phyloP scores from a whole-genome alignment of 2,329 filamentous ascomycete genomes.

The Fusarium sp. region DNA sequence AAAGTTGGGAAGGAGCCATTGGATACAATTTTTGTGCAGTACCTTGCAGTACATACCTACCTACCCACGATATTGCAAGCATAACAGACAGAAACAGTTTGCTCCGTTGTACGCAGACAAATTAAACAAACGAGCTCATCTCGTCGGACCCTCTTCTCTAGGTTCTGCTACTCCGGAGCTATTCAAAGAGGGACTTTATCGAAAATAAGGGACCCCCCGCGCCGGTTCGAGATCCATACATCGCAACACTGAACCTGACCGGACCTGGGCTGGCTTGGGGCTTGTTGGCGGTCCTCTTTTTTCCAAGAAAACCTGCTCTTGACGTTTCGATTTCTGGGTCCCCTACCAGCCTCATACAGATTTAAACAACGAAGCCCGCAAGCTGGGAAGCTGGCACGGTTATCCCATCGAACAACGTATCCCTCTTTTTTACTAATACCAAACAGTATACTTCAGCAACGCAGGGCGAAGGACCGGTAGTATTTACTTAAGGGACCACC shows the following conservation, averaged over 20 bases:
- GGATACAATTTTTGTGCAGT: not conserved
- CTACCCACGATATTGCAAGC: slow-evolving; percentile 6
- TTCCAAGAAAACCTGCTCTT: slow-evolving; percentile 43
- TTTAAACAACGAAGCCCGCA: slow-evolving; percentile 39
- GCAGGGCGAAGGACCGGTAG: slow-evolving; percentile 5
- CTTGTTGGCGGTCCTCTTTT: slow-evolving; percentile 40
- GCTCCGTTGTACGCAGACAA: slow-evolving; percentile 11
- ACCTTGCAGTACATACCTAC: slow-evolving; percentile 23
- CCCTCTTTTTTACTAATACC: slow-evolving; percentile 13
- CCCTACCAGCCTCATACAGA: slow-evolving; percentile 35
- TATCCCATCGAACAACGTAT: slow-evolving; percentile 18
- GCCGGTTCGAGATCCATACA: slow-evolving; percentile 26
- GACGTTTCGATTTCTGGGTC: slow-evolving; percentile 35
- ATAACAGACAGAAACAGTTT: slow-evolving; percentile 5
- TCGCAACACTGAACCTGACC: slow-evolving; percentile 21
- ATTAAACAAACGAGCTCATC: slow-evolving; percentile 12
- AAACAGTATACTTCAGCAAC: not conserved
- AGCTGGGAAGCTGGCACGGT: slow-evolving; percentile 1
- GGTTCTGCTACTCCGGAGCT: slow-evolving; percentile 13
- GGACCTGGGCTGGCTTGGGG: slow-evolving; percentile 25
- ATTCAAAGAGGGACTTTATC: slow-evolving; percentile 4
- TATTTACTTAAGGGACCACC: slow-evolving; percentile 10
- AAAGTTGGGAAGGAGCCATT: not conserved
- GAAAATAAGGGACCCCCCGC: slow-evolving; percentile 30
- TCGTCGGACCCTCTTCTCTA: slow-evolving; percentile 17